Base-by-base conservation (phyloP, 2,329 filamentous ascomycete genomes). In the Venturia pyrina region DNA sequence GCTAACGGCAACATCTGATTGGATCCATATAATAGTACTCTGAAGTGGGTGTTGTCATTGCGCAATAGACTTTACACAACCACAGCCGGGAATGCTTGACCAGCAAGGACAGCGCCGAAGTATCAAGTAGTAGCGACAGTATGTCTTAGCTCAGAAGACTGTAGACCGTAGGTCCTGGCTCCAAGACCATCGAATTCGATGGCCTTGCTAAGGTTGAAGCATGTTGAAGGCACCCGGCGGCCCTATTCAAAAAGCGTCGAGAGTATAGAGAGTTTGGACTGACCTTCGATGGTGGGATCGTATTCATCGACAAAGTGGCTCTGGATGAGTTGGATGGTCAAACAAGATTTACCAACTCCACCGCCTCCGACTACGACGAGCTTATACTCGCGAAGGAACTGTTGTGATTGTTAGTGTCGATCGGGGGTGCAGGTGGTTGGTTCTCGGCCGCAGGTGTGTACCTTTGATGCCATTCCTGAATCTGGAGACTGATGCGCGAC, bases 241-340 rank as follows among this genome's bases (percentile, higher is more conserved):
- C 11, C 50, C 24, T 11, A 19, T 32, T 15, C 4, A 34, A 21
- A 59, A 21, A 21, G 64, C 40, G 28, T 37, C 62, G 19, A 61
- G 64, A 19, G 68, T 43, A 53, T 43, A 37, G 64, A 62, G 21
- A 48, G 63, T 67, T 37, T 63, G 59, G 63, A 73, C 84, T 72
- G 78, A 93, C 95, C 95, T 90, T 99, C 95, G 75, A 99, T 98
- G 74, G 95, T 99, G 66, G 95, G 95, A 79, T 99, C 95, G 79
- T 99, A 99, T 80, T 98, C 95, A 79, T 98, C 95, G 76, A 98
- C 93, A 82, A 99, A 99, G 78, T 99, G 95, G 78, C 89, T 93
- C 81, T 82, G 80, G 73, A 82, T 82, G 70, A 82, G 78, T 69
- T 98, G 95, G 75, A 99, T 98, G 67, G 95, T 98, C 83, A 99